Evolutionary conservation across 495 filamentous ascomycete genomes (phyloP), one percentile per base, ranked within the genome.

Genomic region (Penicillium dipodomyicola): DNA sequence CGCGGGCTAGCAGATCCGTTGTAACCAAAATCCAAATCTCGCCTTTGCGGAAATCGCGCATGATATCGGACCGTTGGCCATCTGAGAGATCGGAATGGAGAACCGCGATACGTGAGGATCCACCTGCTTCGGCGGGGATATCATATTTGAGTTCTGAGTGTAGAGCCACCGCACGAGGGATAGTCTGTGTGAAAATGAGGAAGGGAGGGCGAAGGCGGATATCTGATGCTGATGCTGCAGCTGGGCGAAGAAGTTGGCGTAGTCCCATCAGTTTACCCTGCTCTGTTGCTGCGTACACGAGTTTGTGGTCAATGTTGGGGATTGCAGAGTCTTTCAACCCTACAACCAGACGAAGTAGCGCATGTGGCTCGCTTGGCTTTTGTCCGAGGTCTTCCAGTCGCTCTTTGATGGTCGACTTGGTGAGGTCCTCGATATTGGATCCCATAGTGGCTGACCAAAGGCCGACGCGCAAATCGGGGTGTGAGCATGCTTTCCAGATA

Each of bases 391-490:
- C 52, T 32, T 68, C 65, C 29, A 67, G 69, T 12, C 85, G 77
- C 42, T 77, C 72, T 47, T 82, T 73, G 45, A 87, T 82, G 7
- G 85, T 87, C 25, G 80, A 80, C 23, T 78, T 76, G 45, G 88
- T 80, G 12, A 97, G 77, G 32, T 87, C 77, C 71, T 98, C 95
- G 46, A 97, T 86, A 61, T 86, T 91, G 17, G 94, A 96, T 17
- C 87, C 90, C 87, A 98, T 97, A 3, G 94, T 98, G 9, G 95
- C 94, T 19, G 92, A 97, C 90, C 92, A 99, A 49, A 96, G 83
- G 46, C 85, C 87, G 3, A 90, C 82, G 6, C 86, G 80, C 10
- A 97, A 77, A 19, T 78, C 69, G 2, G 83, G 76, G 58, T 86
- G 81, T 8, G 78, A 81, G 70, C 89, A 92, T 17, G 87, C 79